Conservation (phyloP, 306 rosid species). For the Astragalus membranaceus region DNA sequence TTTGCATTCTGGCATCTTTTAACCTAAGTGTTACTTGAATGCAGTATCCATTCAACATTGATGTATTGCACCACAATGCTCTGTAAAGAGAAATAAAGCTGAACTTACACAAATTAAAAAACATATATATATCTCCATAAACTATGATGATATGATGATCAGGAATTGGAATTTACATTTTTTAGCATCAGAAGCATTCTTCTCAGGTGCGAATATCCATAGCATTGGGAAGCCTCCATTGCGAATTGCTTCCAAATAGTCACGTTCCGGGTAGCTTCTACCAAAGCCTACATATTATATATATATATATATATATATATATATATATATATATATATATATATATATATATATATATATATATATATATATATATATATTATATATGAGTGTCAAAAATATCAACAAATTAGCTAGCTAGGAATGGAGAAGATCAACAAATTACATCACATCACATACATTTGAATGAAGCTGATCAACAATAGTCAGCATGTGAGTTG, state of each 20-base stretch:
- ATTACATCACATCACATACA: conserved; percentile 32
- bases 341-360: too few species aligned
- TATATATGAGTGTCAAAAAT: too few species aligned
- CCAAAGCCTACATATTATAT: too few species aligned
- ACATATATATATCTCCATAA: not conserved
- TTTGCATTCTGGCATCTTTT: conserved; percentile 53
- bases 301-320: too few species aligned
- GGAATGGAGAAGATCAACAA: conserved; percentile 3
- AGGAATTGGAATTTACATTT: conserved; percentile 48
- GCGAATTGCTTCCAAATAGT: conserved; percentile 64
- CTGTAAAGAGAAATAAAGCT: conserved; percentile 31
- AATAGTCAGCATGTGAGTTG: conserved; percentile 57
- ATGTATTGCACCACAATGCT: conserved; percentile 49
- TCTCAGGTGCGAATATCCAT: conserved; percentile 63
- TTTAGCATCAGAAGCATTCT: conserved; percentile 69
- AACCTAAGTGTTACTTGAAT: conserved; percentile 52
- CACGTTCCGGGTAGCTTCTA: conserved; percentile 58
- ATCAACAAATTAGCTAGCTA: too few species aligned
- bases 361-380: too few species aligned
- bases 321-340: too few species aligned
- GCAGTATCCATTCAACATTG: conserved; percentile 51
- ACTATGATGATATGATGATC: too few species aligned
- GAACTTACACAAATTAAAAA: not conserved
- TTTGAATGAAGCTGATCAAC: conserved; percentile 70
- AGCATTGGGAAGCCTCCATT: conserved; percentile 60